These are phyloP conservation scores for Eutypella sp. DNA, from an alignment of 2,329 filamentous ascomycete genomes.

Conservation along the genomic window DNA sequence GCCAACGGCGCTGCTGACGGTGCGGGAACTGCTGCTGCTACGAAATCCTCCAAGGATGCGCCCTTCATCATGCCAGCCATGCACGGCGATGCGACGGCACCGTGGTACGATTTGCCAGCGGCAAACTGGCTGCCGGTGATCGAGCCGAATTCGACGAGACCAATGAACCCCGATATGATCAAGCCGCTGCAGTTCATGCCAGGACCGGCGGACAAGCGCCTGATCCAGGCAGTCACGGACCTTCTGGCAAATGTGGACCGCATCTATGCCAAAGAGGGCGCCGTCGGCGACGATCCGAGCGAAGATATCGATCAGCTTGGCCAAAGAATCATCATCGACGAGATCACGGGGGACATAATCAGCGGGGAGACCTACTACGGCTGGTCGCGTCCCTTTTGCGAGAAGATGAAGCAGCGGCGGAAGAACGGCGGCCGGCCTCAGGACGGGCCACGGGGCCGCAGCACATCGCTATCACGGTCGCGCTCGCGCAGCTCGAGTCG, in stretches of 20 bases:
- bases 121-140: conserved; percentile 77
- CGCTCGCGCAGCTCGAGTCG: conserved; percentile 30
- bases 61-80: conserved; percentile 69
- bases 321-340: conserved; percentile 60
- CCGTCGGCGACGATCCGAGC: conserved; percentile 38
- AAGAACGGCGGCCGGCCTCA: conserved; percentile 25
- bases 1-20: conserved; percentile 19
- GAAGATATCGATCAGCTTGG: conserved; percentile 73
- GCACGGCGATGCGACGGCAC: conserved; percentile 68
- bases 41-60: conserved; percentile 46
- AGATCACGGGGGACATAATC: conserved; percentile 59
- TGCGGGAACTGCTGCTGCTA: conserved; percentile 9
- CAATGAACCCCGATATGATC: conserved; percentile 67
- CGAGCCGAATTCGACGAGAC: conserved; percentile 66
- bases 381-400: conserved; percentile 76
- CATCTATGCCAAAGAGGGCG: conserved; percentile 56
- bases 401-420: conserved; percentile 66
- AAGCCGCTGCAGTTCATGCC: conserved; percentile 66
- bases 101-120: conserved; percentile 79
- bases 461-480: conserved; percentile 29
- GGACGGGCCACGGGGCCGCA: conserved; percentile 22
- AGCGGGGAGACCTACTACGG: conserved; percentile 78
- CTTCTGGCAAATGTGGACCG: conserved; percentile 66
- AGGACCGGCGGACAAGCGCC: conserved; percentile 61
- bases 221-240: conserved; percentile 63